Conservation (phyloP, 78 protist genomes). For the Pigoraptor vietnamica region DNA sequence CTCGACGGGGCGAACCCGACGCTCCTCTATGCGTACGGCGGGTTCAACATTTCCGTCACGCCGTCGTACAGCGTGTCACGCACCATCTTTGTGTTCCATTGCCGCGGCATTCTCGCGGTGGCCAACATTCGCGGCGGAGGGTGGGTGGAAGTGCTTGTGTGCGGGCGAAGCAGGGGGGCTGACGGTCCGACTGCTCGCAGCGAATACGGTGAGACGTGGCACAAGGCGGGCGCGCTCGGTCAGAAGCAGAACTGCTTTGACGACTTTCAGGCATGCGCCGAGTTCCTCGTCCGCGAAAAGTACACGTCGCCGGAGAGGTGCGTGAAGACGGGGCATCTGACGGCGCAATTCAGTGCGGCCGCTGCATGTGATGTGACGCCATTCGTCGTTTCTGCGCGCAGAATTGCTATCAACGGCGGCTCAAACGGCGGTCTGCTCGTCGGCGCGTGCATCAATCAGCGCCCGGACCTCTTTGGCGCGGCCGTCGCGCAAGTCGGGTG, state of each 20-base stretch:
- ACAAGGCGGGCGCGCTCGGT: constrained; percentile 59
- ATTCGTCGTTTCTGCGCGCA: not conserved
- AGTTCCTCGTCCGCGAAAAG: constrained; percentile 44
- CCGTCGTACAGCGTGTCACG: constrained; percentile 49
- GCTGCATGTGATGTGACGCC: too few relatives aligned
- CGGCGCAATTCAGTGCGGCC: too few relatives aligned
- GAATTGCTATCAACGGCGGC: constrained; percentile 75
- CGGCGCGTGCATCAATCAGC: constrained; percentile 75
- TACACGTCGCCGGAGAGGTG: constrained; percentile 31
- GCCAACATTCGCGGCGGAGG: constrained; percentile 96
- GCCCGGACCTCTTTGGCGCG: constrained; percentile 78
- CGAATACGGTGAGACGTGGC: constrained; percentile 92
- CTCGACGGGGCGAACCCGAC: constrained; percentile 41
- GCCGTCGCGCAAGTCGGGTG: constrained; percentile 38
- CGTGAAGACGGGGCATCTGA: too few relatives aligned
- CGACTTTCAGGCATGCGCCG: constrained; percentile 78
- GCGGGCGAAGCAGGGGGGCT: too few relatives aligned
- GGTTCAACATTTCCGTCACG: constrained; percentile 71
- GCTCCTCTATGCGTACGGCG: constrained; percentile 85
- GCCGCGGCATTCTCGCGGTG: constrained; percentile 59
- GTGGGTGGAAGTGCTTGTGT: too few relatives aligned
- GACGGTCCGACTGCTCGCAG: too few relatives aligned
- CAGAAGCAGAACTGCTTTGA: constrained; percentile 76
- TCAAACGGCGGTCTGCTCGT: constrained; percentile 89
- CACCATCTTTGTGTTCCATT: constrained; percentile 45